Conservation (phyloP, 2,329 filamentous ascomycete genomes). For the Colletotrichum sp. region DNA sequence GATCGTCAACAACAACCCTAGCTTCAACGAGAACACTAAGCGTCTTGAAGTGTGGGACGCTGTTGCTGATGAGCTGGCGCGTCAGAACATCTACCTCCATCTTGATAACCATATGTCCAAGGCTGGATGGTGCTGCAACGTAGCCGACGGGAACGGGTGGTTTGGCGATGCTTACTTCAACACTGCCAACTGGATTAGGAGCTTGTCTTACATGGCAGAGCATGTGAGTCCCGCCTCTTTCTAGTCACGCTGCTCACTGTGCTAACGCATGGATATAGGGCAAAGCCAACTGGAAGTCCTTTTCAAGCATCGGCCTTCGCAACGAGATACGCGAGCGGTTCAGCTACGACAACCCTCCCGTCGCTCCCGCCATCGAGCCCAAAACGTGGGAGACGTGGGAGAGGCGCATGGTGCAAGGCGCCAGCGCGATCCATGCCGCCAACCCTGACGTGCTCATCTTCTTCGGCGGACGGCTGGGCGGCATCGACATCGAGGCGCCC, state of each 20-base stretch:
- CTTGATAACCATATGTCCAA: conserved; percentile 56
- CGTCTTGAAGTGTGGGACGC: conserved; percentile 58
- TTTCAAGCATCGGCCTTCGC: conserved; percentile 46
- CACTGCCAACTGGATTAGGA: conserved; percentile 56
- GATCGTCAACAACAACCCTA: conserved; percentile 54
- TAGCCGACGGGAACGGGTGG: conserved; percentile 52
- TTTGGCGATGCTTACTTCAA: conserved; percentile 58
- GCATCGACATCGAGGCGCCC: conserved; percentile 31
- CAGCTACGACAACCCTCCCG: conserved; percentile 43
- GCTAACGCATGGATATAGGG: conserved; percentile 24
- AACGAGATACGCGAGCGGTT: conserved; percentile 39
- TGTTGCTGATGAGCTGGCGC: conserved; percentile 53
- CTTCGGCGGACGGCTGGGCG: conserved; percentile 35
- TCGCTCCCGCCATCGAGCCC: conserved; percentile 47
- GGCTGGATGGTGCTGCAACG: conserved; percentile 51
- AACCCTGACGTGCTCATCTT: conserved; percentile 53
- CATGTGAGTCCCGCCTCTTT: conserved; percentile 39
- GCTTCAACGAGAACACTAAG: conserved; percentile 49
- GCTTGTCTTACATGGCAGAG: conserved; percentile 54
- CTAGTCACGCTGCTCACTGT: not conserved
- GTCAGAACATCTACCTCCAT: conserved; percentile 51
- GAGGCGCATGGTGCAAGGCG: conserved; percentile 44
- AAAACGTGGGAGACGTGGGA: conserved; percentile 55
- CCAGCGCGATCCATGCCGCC: conserved; percentile 45
- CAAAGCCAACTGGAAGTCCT: conserved; percentile 39